phyloP scores from a whole-genome alignment of 768 basidiomycete genomes.

The Podaxis rugospora region DNA sequence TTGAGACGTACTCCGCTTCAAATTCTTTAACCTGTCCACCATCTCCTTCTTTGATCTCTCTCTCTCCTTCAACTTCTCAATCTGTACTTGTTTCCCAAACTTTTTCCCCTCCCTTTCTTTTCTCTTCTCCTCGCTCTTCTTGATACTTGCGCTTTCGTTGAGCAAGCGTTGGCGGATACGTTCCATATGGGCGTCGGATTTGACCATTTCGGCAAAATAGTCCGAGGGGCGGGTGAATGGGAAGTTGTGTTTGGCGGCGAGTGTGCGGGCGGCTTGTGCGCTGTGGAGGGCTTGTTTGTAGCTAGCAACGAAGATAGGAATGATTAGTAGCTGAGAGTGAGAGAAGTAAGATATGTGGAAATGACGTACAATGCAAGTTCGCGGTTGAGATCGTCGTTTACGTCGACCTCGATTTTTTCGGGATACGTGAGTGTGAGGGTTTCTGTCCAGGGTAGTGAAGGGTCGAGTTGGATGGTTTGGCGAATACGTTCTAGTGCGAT shows the following conservation, averaged over 20 bases:
- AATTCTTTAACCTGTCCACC: conserved; percentile 77
- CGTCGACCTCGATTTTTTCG: conserved; percentile 67
- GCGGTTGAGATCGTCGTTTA: conserved; percentile 86
- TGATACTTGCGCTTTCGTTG: conserved; percentile 84
- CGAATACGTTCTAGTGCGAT: conserved; percentile 78
- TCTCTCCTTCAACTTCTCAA: conserved; percentile 90
- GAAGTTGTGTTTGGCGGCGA: conserved; percentile 75
- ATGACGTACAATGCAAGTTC: conserved; percentile 88
- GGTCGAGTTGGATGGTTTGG: conserved; percentile 69
- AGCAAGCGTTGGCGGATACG: conserved; percentile 86
- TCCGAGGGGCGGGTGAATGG: conserved; percentile 90
- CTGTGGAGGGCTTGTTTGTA: conserved; percentile 93
- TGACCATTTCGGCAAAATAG: conserved; percentile 99
- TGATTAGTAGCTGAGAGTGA: not conserved
- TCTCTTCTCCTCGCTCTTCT: conserved; percentile 87
- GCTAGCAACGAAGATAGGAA: conserved; percentile 36
- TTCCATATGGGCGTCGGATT: conserved; percentile 97
- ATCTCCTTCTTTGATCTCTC: conserved; percentile 89
- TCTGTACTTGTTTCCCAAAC: conserved; percentile 96
- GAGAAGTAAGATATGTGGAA: not conserved
- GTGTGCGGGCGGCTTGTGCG: conserved; percentile 67
- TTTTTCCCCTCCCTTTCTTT: conserved; percentile 95
- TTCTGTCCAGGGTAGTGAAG: conserved; percentile 80
- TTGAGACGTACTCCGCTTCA: conserved; percentile 80
- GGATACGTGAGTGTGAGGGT: conserved; percentile 73